Percentiles rank a stretch among this genome's conserved stretches.
Conservation (phyloP, 768 basidiomycete species). For the Nidularia pulvinata region DNA sequence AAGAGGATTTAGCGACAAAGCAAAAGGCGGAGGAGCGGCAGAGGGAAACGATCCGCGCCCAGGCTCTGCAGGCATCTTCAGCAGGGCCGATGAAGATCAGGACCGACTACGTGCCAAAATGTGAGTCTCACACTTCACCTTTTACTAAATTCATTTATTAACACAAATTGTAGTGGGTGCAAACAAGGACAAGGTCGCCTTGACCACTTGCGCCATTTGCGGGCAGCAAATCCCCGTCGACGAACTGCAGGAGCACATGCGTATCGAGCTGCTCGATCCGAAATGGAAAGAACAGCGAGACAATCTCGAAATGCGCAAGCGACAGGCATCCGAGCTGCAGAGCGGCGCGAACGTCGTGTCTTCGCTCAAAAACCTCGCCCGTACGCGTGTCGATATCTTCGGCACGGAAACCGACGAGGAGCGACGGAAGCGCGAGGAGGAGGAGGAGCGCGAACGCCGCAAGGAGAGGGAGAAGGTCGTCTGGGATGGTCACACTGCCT, state of each 20-base stretch:
- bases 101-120: constrained; percentile 94
- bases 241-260: constrained; percentile 97
- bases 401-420: constrained; percentile 95
- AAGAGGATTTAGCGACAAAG: constrained; percentile 64
- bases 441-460: constrained; percentile 77
- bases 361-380: constrained; percentile 90
- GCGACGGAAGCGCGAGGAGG: constrained; percentile 82
- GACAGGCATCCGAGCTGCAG: constrained; percentile 85
- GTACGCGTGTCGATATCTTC: constrained; percentile 97
- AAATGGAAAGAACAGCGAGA: constrained; percentile 98
- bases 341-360: constrained; percentile 93
- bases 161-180: constrained; percentile 49
- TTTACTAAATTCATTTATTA: constrained; percentile 3
- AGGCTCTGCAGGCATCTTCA: constrained; percentile 74
- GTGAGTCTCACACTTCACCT: constrained; percentile 42
- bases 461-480: constrained; percentile 94
- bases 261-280: constrained; percentile 96
- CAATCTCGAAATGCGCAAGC: constrained; percentile 84
- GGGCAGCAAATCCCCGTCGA: constrained; percentile 96
- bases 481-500: constrained; percentile 98
- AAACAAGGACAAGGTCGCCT: constrained; percentile 63
- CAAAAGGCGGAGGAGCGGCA: constrained; percentile 72
- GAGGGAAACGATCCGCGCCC: constrained; percentile 74
- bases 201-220: constrained; percentile 91
- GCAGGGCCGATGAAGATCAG: constrained; percentile 91